Evolutionary conservation across 2,329 filamentous ascomycete species (phyloP).

Genomic region (Sporothrix curviconia): DNA sequence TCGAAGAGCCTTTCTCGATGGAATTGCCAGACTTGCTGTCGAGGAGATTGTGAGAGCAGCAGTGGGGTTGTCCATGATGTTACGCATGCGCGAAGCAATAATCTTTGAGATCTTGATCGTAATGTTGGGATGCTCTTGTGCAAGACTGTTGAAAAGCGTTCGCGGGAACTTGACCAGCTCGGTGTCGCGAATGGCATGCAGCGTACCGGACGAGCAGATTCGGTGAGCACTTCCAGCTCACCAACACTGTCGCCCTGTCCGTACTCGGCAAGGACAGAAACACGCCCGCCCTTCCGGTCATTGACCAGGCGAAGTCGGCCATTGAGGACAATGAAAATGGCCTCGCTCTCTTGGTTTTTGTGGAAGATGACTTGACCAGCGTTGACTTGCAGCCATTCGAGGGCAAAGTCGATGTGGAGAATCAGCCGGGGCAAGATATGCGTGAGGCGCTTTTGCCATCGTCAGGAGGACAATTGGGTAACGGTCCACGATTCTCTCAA

Average conservation of each 20-base stretch:
- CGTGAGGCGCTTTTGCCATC: slow-evolving; percentile 90
- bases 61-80: slow-evolving; percentile 74
- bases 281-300: slow-evolving; percentile 71
- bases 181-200: slow-evolving; percentile 94
- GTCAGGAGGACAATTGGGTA: slow-evolving; percentile 90
- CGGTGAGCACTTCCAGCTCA: slow-evolving; percentile 93
- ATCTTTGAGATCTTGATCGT: slow-evolving; percentile 99
- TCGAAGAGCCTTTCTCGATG: slow-evolving; percentile 69
- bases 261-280: slow-evolving; percentile 84
- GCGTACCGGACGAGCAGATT: slow-evolving; percentile 80
- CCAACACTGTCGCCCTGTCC: slow-evolving; percentile 97
- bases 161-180: slow-evolving; percentile 94
- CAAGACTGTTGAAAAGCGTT: slow-evolving; percentile 93
- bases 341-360: slow-evolving; percentile 90
- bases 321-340: slow-evolving; percentile 96
- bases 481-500: slow-evolving; percentile 87
- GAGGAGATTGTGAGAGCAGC: slow-evolving; percentile 52
- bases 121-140: slow-evolving; percentile 93
- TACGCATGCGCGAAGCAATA: slow-evolving; percentile 89
- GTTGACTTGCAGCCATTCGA: slow-evolving; percentile 97
- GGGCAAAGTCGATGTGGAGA: slow-evolving; percentile 92
- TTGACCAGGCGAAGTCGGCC: slow-evolving; percentile 80
- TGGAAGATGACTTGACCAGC: slow-evolving; percentile 93
- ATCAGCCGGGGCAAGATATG: slow-evolving; percentile 83
- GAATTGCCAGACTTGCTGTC: slow-evolving; percentile 54